Evolutionary conservation across 352 stramenopile species (phyloP), one percentile per base, ranked within the genome.

Genomic region (Phytopythium mirpurense): DNA sequence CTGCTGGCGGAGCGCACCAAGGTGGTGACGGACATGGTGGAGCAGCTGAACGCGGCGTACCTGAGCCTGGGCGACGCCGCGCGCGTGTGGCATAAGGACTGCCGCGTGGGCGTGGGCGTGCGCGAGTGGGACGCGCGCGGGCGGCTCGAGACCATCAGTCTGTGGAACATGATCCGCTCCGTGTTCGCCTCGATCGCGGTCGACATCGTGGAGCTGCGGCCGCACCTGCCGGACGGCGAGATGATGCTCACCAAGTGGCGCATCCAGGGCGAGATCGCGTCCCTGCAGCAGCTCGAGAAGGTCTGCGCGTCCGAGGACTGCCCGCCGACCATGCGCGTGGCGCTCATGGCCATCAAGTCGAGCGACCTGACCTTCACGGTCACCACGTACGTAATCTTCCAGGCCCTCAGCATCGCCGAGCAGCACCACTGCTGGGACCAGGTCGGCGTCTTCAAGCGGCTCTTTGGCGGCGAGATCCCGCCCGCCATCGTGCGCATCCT

Each of bases 181-280:
- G 71, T 91, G 35, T 89, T 91, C 56, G 73, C 74, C 23, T 88
- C 63, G 48, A 83, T 91, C 54, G 72, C 77, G 7, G 77, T 91
- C 27, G 80, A 91, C 59, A 87, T 89, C 59, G 77, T 91, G 23
- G 80, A 91, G 66, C 70, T 89, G 27, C 78, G 80, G 2, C 80
- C 80, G 37, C 80, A 89, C 56, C 54, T 91, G 3, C 71, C 80
- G 0, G 80, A 91, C 46, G 80, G 78, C 31, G 80, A 89, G 59
- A 91, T 91, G 78, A 88, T 91, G 24, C 51, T 91, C 51, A 91
- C 80, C 51, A 91, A 91, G 66, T 91, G 80, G 80, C 78, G 80
- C 18, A 76, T 91, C 27, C 80, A 91, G 57, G 80, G 80, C 35
- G 80, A 91, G 64, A 86, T 89, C 57, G 78, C 78, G 35, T 76